A percentile compares a stretch with the other conserved stretches of the same genome.
These are phyloP conservation scores for Paecilomyces niveus DNA, from an alignment of 2,329 filamentous ascomycete species.

Conservation along the genomic window DNA sequence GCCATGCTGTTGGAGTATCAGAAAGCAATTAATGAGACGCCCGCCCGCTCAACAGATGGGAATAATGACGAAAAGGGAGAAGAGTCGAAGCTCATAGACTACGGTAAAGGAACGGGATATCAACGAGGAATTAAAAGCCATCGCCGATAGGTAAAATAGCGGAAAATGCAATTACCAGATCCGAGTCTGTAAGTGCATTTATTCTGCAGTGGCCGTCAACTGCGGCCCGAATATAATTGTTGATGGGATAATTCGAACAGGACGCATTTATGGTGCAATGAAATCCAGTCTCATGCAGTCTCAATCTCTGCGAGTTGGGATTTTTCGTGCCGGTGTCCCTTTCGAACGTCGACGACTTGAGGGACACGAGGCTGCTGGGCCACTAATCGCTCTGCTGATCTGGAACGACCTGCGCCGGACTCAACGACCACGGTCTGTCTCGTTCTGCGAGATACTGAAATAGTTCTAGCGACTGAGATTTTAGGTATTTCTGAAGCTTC, in stretches of 20 bases:
- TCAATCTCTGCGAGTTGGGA: slow-evolving; percentile 29
- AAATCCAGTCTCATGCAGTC: slow-evolving; percentile 8
- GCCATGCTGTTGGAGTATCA: background rate
- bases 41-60: background rate
- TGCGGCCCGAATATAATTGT: no score
- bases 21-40: background rate
- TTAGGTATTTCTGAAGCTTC: slow-evolving; percentile 14
- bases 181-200: no score
- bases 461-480: slow-evolving; percentile 32
- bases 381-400: slow-evolving; percentile 21
- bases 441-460: slow-evolving; percentile 28
- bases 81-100: background rate
- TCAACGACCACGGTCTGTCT: slow-evolving; percentile 30
- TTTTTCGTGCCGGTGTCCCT: slow-evolving; percentile 22
- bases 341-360: slow-evolving; percentile 19
- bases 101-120: no score
- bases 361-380: slow-evolving; percentile 20
- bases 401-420: slow-evolving; percentile 15
- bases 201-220: no score
- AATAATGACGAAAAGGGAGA: background rate
- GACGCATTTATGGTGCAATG: background rate
- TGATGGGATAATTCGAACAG: background rate
- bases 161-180: no score
- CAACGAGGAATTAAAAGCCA: no score
- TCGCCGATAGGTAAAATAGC: no score